These are phyloP conservation scores for Sporothrix globosa DNA, from an alignment of 2,329 filamentous ascomycete species.

Conservation along the genomic window DNA sequence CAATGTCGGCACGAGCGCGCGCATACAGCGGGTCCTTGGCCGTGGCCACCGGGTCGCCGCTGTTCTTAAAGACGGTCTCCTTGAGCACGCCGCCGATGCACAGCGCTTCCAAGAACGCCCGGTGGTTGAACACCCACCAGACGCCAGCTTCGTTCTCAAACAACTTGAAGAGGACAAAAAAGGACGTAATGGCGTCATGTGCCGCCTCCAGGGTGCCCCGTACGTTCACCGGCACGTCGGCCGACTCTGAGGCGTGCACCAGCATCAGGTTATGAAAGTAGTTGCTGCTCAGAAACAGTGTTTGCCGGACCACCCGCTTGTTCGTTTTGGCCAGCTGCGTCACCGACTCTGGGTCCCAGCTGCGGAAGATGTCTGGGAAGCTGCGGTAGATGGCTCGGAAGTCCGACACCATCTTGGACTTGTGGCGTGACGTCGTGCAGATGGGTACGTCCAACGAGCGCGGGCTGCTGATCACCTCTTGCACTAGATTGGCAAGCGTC, in stretches of 20 bases:
- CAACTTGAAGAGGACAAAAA: constrained; percentile 71
- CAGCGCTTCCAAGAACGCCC: constrained; percentile 75
- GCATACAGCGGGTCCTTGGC: constrained; percentile 61
- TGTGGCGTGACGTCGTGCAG: constrained; percentile 68
- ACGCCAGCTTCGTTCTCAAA: constrained; percentile 73
- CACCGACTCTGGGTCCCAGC: constrained; percentile 65
- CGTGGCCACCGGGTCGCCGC: constrained; percentile 51
- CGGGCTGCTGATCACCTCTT: constrained; percentile 74
- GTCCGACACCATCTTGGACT: constrained; percentile 68
- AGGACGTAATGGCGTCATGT: constrained; percentile 72
- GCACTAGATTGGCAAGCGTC: constrained; percentile 77
- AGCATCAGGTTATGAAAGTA: constrained; percentile 84
- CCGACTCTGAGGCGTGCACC: constrained; percentile 70
- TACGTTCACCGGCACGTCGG: constrained; percentile 66
- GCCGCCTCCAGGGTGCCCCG: constrained; percentile 73
- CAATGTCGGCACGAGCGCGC: constrained; percentile 63
- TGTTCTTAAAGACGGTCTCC: constrained; percentile 52
- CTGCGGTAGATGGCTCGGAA: constrained; percentile 73
- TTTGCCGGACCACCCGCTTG: constrained; percentile 71
- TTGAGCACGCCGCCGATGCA: constrained; percentile 66
- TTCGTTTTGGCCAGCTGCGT: constrained; percentile 60
- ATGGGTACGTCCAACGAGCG: constrained; percentile 74
- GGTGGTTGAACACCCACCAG: constrained; percentile 84
- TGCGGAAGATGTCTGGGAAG: constrained; percentile 71
- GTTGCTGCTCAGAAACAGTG: constrained; percentile 77